phyloP scores from a whole-genome alignment of 2,329 filamentous ascomycete genomes.

The Ophiognomonia clavigignenti-juglandacearum region DNA sequence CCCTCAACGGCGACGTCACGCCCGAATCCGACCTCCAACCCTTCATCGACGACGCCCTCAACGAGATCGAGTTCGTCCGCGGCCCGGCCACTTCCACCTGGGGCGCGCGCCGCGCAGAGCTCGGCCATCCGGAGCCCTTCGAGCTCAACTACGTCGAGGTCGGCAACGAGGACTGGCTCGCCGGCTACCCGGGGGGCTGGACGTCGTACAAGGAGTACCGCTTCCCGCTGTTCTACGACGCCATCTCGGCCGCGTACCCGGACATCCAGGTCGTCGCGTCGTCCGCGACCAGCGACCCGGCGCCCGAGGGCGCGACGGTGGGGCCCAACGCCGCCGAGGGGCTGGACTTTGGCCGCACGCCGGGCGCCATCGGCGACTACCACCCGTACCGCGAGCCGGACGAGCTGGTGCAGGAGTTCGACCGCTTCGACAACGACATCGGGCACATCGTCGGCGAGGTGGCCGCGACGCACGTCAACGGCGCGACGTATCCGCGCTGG shows the following conservation, averaged over 20 bases:
- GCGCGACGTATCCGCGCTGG: too few relatives aligned
- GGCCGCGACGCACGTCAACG: too few relatives aligned
- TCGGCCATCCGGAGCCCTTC: constrained; percentile 46
- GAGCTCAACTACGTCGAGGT: constrained; percentile 45
- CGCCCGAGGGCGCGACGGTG: too few relatives aligned
- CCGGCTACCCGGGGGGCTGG: constrained; percentile 31
- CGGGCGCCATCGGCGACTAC: too few relatives aligned
- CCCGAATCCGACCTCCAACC: constrained; percentile 36
- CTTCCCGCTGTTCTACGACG: constrained; percentile 39
- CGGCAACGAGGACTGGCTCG: constrained; percentile 49
- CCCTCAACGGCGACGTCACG: constrained; percentile 33
- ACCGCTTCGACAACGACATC: too few relatives aligned
- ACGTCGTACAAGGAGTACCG: constrained; percentile 31
- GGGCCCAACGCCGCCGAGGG: too few relatives aligned
- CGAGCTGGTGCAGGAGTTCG: too few relatives aligned
- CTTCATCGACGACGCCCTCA: constrained; percentile 42
- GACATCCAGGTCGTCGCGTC: constrained; percentile 16
- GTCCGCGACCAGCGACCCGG: too few relatives aligned
- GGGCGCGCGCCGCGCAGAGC: constrained; percentile 39
- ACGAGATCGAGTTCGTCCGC: constrained; percentile 48
- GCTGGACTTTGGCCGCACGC: too few relatives aligned
- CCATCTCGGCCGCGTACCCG: constrained; percentile 16
- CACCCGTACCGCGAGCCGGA: too few relatives aligned
- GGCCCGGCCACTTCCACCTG: constrained; percentile 37
- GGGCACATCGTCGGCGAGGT: too few relatives aligned